Conservation (phyloP, 2,329 filamentous ascomycete species). For the Aspergillus luchuensis region DNA sequence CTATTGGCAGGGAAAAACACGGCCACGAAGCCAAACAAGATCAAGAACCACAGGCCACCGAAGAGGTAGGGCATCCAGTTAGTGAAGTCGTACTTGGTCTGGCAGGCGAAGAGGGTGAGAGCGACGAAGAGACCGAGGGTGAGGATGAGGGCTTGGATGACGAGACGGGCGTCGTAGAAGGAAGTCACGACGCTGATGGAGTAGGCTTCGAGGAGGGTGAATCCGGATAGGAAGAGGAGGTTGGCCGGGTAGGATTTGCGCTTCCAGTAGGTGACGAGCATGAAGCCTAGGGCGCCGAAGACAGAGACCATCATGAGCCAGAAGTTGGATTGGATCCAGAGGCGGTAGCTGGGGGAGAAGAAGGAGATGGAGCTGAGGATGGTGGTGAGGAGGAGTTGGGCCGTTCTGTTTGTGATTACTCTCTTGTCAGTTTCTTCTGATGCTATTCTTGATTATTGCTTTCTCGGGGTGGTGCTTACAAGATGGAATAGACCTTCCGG, state of each 20-base stretch:
- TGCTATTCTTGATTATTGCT: no score
- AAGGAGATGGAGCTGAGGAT: conserved; percentile 82
- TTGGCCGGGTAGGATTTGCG: conserved; percentile 94
- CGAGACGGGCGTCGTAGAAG: conserved; percentile 80
- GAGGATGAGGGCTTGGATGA: conserved; percentile 85
- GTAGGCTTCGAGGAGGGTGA: conserved; percentile 92
- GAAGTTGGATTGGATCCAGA: conserved; percentile 81
- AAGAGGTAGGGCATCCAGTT: conserved; percentile 96
- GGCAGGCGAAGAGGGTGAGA: conserved; percentile 82
- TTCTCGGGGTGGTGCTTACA: conserved; percentile 52
- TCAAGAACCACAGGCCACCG: conserved; percentile 82
- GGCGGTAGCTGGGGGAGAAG: conserved; percentile 75
- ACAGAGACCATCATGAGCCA: conserved; percentile 87
- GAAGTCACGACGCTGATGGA: conserved; percentile 88
- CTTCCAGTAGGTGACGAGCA: conserved; percentile 91
- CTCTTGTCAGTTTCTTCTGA: no score
- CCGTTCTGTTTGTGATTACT: conserved; percentile 56
- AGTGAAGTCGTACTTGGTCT: conserved; percentile 98
- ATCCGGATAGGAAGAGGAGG: conserved; percentile 84
- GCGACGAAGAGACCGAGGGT: conserved; percentile 70
- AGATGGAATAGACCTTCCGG: conserved; percentile 95
- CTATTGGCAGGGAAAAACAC: conserved; percentile 84
- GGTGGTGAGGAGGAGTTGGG: conserved; percentile 84
- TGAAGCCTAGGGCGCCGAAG: conserved; percentile 78
- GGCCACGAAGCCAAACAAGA: conserved; percentile 91